Base-by-base conservation (phyloP, 2,329 filamentous ascomycete species). In the Corniculantispora saksenae region DNA sequence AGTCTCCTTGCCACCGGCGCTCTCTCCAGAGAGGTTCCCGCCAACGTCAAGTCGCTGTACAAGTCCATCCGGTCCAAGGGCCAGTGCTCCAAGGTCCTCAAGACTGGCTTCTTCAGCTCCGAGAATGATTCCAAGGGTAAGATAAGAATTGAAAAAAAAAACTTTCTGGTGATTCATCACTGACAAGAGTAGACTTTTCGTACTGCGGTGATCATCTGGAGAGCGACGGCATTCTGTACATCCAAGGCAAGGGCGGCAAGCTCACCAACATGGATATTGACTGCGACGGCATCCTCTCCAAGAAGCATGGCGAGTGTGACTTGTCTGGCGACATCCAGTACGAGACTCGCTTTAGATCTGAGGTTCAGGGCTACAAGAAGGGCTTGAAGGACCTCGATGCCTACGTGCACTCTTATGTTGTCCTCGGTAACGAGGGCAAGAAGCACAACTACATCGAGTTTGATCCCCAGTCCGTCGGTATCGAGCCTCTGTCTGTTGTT, bases 401-500 rank as follows among this genome's bases (percentile, higher is more conserved):
- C n/a, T 82, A 83, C 61, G 73, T 81, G 3, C 82, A 85, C 67
- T 77, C 81, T 0, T 86, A 84, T 66, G 80, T 86, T 8, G 84
- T 86, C 17, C 81, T 86, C 56, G 84, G 83, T 9, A 86, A 86
- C 71, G 71, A 75, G 3, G 80, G 75, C 40, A 70, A 50, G 35
- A 76, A 72, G 59, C 59, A 68, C 7, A 70, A 71, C 43, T 79
- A 72, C 68, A 69, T 71, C 10, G 76, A 70, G 1, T 84, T 82
- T 50, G 69, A 82, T 64, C 81, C 82, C 0, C 68, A 74, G 60
- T 63, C 75, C 3, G 69, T 76, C 23, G 81, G 80, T 2, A 77
- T 87, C 64, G 70, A 82, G 71, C 83, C 83, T 1, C 72, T 87
- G 66, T 83, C 82, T 65, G 76, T 87, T 13, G 83, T 87, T 72